These are phyloP conservation scores for Pythium dissotocum DNA, from an alignment of 352 stramenopile species.

Conservation along the genomic window DNA sequence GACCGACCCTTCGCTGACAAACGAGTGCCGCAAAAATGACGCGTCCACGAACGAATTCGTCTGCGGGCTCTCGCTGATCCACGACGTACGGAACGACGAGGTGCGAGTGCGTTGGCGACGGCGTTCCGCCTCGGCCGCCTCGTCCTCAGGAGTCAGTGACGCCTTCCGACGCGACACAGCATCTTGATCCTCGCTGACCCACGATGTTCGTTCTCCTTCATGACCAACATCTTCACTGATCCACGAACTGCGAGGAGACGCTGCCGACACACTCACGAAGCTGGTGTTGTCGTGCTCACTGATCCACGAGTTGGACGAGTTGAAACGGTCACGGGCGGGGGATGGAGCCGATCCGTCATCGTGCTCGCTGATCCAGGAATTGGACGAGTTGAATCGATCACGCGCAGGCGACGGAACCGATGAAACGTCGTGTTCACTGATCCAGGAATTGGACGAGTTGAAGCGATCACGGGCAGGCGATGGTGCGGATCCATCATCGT, in stretches of 20 bases:
- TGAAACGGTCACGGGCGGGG: neutral
- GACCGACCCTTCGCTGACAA: constrained; percentile 22
- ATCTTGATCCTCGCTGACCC: constrained; percentile 18
- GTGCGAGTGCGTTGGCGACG: constrained; percentile 9
- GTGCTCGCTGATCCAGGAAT: neutral
- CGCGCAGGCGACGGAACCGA: neutral
- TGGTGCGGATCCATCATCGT: too few relatives aligned
- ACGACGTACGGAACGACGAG: constrained; percentile 21
- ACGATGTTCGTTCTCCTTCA: neutral
- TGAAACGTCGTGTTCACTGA: neutral
- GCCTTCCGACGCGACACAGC: neutral
- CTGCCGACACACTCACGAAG: neutral
- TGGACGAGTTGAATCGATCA: neutral
- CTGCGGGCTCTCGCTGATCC: constrained; percentile 24
- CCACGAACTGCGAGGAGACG: constrained; percentile 7
- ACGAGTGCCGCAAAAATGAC: constrained; percentile 19
- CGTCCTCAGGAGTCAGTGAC: neutral
- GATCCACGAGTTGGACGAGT: constrained; percentile 5
- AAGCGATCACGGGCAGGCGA: neutral
- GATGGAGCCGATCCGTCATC: neutral
- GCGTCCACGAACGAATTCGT: constrained; percentile 20
- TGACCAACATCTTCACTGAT: constrained; percentile 8
- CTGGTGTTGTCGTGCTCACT: constrained; percentile 10
- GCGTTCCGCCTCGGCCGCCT: neutral
- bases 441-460: neutral